Conservation (phyloP, 129 eudicot genomes). For the Artemisia argyi region DNA sequence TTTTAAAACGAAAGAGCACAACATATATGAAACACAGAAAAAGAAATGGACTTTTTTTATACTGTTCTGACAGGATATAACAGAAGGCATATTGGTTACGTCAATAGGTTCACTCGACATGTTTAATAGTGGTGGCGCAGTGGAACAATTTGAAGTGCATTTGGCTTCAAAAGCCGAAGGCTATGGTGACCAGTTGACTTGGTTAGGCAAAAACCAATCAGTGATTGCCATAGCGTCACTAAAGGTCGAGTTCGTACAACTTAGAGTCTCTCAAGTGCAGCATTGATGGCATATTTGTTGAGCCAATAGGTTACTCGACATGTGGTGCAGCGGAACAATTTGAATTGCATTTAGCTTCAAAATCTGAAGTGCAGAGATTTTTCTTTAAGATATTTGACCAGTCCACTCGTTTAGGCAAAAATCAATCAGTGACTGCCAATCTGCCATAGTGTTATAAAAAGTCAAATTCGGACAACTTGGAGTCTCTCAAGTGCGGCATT, state of each 20-base stretch:
- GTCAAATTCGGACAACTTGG: slow-evolving; percentile 78
- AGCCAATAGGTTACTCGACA: slow-evolving; percentile 79
- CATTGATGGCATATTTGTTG: slow-evolving; percentile 50
- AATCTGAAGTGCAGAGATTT: slow-evolving; percentile 18
- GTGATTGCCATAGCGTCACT: slow-evolving; percentile 48
- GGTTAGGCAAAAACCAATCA: slow-evolving; percentile 34
- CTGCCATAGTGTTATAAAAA: slow-evolving; percentile 48
- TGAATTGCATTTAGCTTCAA: slow-evolving; percentile 34
- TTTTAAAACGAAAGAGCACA: neutral
- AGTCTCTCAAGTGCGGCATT: slow-evolving; percentile 58
- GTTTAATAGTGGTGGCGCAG: slow-evolving; percentile 71
- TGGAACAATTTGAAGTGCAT: slow-evolving; percentile 50
- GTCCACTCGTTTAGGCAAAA: slow-evolving; percentile 33
- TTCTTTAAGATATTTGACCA: neutral
- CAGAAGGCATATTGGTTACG: slow-evolving; percentile 49
- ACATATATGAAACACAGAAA: neutral
- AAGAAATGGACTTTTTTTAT: neutral
- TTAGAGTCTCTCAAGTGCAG: slow-evolving; percentile 71
- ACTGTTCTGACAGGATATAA: too few relatives aligned
- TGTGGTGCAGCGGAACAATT: slow-evolving; percentile 72
- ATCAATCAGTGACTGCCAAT: slow-evolving; percentile 36
- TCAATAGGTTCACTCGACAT: slow-evolving; percentile 76
- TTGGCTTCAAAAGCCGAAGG: slow-evolving; percentile 33
- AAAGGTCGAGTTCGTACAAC: slow-evolving; percentile 67
- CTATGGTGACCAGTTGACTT: slow-evolving; percentile 11